Percentiles rank a stretch among this genome's conserved stretches.
These are phyloP conservation scores for Boletus bicolor DNA, from an alignment of 768 basidiomycete genomes.

Conservation along the genomic window DNA sequence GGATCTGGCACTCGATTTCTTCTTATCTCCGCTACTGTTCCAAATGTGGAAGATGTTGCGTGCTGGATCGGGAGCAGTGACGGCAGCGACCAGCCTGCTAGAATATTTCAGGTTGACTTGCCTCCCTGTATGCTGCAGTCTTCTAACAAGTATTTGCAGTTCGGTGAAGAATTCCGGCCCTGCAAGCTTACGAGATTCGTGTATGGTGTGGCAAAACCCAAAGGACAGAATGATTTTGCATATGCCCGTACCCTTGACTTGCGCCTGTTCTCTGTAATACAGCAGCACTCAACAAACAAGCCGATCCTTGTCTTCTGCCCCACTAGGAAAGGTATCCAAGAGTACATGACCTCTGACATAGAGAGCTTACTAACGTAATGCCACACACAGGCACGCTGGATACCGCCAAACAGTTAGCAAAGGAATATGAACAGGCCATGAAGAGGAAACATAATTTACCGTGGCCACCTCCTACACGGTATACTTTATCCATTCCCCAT, in stretches of 20 bases:
- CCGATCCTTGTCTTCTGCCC: conserved; percentile 87
- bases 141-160: conserved; percentile 44
- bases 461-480: conserved; percentile 66
- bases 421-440: conserved; percentile 61
- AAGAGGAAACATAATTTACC: conserved; percentile 51
- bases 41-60: conserved; percentile 89
- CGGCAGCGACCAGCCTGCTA: conserved; percentile 43
- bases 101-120: conserved; percentile 61
- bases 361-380: not conserved
- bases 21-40: conserved; percentile 90
- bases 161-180: conserved; percentile 89
- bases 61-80: conserved; percentile 68
- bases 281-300: conserved; percentile 70
- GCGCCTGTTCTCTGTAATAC: conserved; percentile 69
- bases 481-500: not conserved
- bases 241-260: conserved; percentile 70
- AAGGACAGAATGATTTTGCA: conserved; percentile 72
- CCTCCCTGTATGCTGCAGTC: not conserved
- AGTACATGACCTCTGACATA: not conserved
- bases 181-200: conserved; percentile 75
- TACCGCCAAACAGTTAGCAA: conserved; percentile 75
- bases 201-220: conserved; percentile 61
- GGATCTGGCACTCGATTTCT: conserved; percentile 75
- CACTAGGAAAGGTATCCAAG: conserved; percentile 71
- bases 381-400: conserved; percentile 47